Base-by-base conservation (phyloP, 257 asterid species). In the Solanum ossicruentum region DNA sequence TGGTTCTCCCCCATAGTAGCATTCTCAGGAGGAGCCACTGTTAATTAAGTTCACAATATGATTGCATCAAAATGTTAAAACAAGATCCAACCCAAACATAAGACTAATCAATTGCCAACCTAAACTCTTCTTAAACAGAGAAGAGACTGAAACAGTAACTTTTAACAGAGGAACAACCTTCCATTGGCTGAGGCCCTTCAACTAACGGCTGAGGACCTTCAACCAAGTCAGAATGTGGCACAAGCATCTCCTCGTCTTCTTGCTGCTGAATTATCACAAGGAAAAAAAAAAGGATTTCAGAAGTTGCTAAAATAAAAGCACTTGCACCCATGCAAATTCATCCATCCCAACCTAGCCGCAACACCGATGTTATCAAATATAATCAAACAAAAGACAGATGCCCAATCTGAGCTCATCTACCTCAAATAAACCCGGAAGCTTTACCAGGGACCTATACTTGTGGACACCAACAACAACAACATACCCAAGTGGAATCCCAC, bases 171-270 rank as follows among this genome's bases (percentile, higher is more conserved):
- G 26, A 15, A 73, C 58, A 70, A 95, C 99, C 99, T 97, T 97
- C 99, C 99, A 97, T 95, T 12, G 98, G 99, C 92, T 88, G 98
- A 47, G 99, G 97, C 21, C 98, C 98, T 92, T 95, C 98, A 13
- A 92, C 97, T 73, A 93, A 72, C 11, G 94, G 96, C 86, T 93
- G 98, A 86, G 98, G 98, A 51, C 97, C 98, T 87, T 95, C 95
- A 4, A 91, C 97, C 54, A 91, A 81, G 84, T 93, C 98, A 60
- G 99, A 84, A 87, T 89, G 97, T 1, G 98, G 99, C 83, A 94
- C 98, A 58, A 95, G 91, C 98, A 93, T 95, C 92, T 94, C 99
- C 87, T 95, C 97, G 58, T 95, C 98, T 86, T 92, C 99, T 85
- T 92, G 96, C 80, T 92, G 93, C 95, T 93, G 85, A 89, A 92